phyloP scores from a whole-genome alignment of 2,329 filamentous ascomycete species.

The Microdochium bolleyi region DNA sequence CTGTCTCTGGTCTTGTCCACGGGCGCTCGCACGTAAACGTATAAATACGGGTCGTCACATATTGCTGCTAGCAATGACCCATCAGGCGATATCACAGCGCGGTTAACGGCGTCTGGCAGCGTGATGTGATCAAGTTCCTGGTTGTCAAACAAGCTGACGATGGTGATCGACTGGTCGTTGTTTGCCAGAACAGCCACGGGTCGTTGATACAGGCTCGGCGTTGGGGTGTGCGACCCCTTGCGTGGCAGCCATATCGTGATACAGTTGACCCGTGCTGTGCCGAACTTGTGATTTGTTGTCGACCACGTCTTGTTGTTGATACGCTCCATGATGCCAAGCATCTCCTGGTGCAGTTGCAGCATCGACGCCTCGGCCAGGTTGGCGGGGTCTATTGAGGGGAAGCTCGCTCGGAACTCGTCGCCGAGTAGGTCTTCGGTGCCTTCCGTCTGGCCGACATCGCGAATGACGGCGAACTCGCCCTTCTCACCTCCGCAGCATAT shows the following conservation, averaged over 20 bases:
- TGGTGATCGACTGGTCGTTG: conserved; percentile 81
- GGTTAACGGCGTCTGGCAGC: conserved; percentile 83
- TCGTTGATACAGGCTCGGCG: conserved; percentile 32
- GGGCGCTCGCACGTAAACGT: conserved; percentile 61
- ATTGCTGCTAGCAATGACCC: conserved; percentile 74
- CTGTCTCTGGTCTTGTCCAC: conserved; percentile 24
- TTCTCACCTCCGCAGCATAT: conserved; percentile 83
- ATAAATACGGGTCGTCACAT: conserved; percentile 79
- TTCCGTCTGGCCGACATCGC: conserved; percentile 27
- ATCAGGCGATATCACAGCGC: conserved; percentile 87
- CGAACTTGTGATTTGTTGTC: conserved; percentile 45
- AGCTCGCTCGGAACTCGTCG: conserved; percentile 11
- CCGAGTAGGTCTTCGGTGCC: conserved; percentile 21
- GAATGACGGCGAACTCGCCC: conserved; percentile 80
- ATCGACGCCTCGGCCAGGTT: conserved; percentile 25
- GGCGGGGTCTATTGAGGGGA: conserved; percentile 12
- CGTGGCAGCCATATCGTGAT: conserved; percentile 56
- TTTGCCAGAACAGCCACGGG: conserved; percentile 72
- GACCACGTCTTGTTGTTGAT: conserved; percentile 33
- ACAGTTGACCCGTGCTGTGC: conserved; percentile 57
- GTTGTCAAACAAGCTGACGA: conserved; percentile 65
- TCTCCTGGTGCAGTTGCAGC: conserved; percentile 18
- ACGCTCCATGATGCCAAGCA: conserved; percentile 21
- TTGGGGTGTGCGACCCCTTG: conserved; percentile 15
- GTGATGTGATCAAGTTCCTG: conserved; percentile 62